Conservation (phyloP, 495 filamentous ascomycete genomes). For the Daldinia loculata region DNA sequence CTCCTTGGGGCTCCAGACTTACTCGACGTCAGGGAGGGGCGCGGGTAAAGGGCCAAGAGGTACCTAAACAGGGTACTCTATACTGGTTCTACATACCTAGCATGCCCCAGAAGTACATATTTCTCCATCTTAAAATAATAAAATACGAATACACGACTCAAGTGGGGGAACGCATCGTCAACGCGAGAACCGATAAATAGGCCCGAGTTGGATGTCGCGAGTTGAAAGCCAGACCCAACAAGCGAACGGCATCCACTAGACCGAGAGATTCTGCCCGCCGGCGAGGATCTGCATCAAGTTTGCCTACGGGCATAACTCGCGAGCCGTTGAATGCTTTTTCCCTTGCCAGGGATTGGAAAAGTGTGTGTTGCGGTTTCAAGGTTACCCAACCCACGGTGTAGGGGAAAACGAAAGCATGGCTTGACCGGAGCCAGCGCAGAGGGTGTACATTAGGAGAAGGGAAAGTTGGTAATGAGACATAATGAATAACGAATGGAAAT, state of each 20-base stretch:
- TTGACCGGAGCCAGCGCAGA: slow-evolving; percentile 2
- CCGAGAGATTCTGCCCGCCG: slow-evolving; percentile 19
- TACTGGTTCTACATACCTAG: background rate
- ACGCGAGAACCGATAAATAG: slow-evolving; percentile 41
- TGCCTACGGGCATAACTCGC: slow-evolving; percentile 18
- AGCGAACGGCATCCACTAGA: slow-evolving; percentile 40
- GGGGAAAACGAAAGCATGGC: slow-evolving; percentile 9
- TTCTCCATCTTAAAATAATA: slow-evolving; percentile 32
- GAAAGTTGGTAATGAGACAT: slow-evolving; percentile 6
- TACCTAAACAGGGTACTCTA: slow-evolving; percentile 15
- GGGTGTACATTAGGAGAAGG: slow-evolving; percentile 9
- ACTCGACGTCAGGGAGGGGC: slow-evolving; percentile 43
- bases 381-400: slow-evolving; percentile 41
- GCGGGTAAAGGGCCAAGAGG: slow-evolving; percentile 36
- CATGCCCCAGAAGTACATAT: slow-evolving; percentile 10
- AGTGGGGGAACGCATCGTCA: slow-evolving; percentile 38
- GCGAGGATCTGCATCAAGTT: slow-evolving; percentile 33
- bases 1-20: slow-evolving; percentile 39
- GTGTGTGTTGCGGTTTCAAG: slow-evolving; percentile 22
- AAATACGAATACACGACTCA: slow-evolving; percentile 11
- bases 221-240: slow-evolving; percentile 34
- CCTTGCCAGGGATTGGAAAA: slow-evolving; percentile 14
- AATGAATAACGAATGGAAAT: background rate
- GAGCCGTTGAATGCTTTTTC: slow-evolving; percentile 8
- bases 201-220: slow-evolving; percentile 35